phyloP scores from a whole-genome alignment of 768 basidiomycete species.

The Arthromyces matolae region DNA sequence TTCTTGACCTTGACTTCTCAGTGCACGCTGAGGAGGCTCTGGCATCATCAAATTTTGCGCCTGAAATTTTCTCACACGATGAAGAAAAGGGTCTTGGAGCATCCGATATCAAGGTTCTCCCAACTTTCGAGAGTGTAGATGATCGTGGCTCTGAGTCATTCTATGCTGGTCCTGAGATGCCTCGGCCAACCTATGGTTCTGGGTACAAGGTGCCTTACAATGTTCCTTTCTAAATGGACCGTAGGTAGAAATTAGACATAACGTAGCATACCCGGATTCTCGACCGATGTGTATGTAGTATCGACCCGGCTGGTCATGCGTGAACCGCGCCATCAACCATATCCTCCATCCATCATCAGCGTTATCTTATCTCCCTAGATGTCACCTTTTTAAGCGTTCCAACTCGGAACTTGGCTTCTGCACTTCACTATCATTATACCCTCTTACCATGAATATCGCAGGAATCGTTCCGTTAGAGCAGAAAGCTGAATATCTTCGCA shows the following conservation, averaged over 20 bases:
- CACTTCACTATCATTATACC: background rate
- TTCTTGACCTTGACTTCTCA: conserved; percentile 16
- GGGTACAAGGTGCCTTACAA: conserved; percentile 8
- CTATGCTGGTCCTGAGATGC: background rate
- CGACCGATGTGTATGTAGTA: too few relatives aligned
- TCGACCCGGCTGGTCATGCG: too few relatives aligned
- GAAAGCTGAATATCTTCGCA: conserved; percentile 70
- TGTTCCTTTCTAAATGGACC: conserved; percentile 10
- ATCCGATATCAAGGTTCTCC: conserved; percentile 7
- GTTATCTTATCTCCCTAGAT: background rate
- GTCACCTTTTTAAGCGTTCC: background rate
- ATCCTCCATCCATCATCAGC: too few relatives aligned
- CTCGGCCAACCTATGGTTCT: background rate
- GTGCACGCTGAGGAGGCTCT: conserved; percentile 38
- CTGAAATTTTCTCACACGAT: conserved; percentile 36
- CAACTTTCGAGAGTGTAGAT: background rate
- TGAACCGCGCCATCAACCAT: too few relatives aligned
- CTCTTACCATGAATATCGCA: conserved; percentile 28
- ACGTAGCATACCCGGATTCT: too few relatives aligned
- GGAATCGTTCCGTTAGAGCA: conserved; percentile 27
- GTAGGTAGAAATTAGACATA: conserved; percentile 4
- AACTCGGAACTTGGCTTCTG: conserved; percentile 5
- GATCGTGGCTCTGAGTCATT: too few relatives aligned
- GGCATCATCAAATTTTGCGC: conserved; percentile 35
- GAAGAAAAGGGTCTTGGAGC: conserved; percentile 17